Evolutionary conservation across 768 basidiomycete genomes (phyloP), one percentile per base, ranked within the genome.

Genomic region (Auriscalpium vulgare): DNA sequence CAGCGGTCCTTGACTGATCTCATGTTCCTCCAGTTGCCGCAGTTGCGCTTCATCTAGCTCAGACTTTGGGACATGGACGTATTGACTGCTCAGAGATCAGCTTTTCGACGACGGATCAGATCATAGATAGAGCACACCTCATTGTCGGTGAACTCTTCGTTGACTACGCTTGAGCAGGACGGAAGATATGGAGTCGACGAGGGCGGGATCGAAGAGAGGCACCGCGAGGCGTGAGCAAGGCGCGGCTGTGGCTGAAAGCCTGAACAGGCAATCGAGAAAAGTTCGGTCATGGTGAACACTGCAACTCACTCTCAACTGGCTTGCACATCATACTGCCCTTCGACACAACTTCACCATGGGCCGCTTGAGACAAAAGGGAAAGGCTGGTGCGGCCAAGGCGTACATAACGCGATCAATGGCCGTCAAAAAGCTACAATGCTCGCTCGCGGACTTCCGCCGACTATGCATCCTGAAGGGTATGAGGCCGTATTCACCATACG

Each of bases 1-100:
- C 69, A 97, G 73, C 21, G 94, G 94, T n/a, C 93, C 95, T 72
- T 97, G 95, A 56, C 91, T 93, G 72, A 98, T 97, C 74, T 98
- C 94, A 68, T 97, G 94, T 71, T 99, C 97, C 72, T 98, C 95
- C 58, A 99, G 77, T 65, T 93, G 89, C 56, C 93, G 88, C 50
- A 98, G 79, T 74, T 98, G 94, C 10, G 92, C 91, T 71, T 98
- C 97, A 69, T 97, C 94, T 55, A 98, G 80, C 75, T 98, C 97
- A 44, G 95, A 97, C 70, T 95, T 97, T 54, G 94, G 91, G 56
- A 94, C 87, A 70, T 95, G 91, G 59, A 91, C 90, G 75, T 94
- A 97, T 82, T 98, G 94, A 79, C 95, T 97, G 67, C 4, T 56
- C 37, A 3, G n/a, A 10, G 5, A 8, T 17, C 34, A 55, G 5